Evolutionary conservation across 495 filamentous ascomycete genomes (phyloP), one percentile per base, ranked within the genome.

Genomic region (Saxispiralis lemnorum): DNA sequence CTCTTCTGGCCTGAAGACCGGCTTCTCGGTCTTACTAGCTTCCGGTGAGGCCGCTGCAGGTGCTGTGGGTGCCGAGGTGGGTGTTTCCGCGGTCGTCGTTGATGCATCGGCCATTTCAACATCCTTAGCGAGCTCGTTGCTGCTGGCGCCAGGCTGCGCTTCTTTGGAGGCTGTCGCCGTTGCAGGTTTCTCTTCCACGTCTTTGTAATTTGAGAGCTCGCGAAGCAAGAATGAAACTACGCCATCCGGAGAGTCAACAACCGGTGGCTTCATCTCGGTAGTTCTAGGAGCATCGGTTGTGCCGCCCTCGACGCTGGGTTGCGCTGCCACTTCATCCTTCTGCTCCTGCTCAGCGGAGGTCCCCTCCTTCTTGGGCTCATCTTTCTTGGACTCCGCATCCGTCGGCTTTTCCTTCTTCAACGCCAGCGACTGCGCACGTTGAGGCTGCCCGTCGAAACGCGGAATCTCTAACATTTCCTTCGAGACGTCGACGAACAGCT

Each of bases 201-300:
- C 85, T 54, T 78, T 79, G 58, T 93, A 96, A 42, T 86, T 82
- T 15, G 96, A 65, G 32, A 99, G 67, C 56, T 99, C 88, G 35
- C 79, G 87, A n/a, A 96, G 74, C 15, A 99, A 67, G 63, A 93
- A 96, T 54, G 94, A 84, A 46, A 96, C 79, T 12, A 99, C 92
- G 6, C 89, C 89, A 60, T 95, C 92, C 0, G 92, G 83, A 47
- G 88, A 81, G 58, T 94, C 87, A 2, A 96, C 75, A 18, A 88
- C 69, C 20, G 92, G 92, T 2, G 80, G 65, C 56, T 93, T 95
- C 37, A 74, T 51, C 48, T 94, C 86, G 5, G 61, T 48, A 15
- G 66, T 62, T 51, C 74, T 79, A 41, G 78, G 75, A 0, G 59
- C 48, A 67, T 68, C 47, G 57, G 24, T 16, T 9, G 18, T 34